phyloP scores from a whole-genome alignment of 75 land plant species.

The Adiantum capillusveneris region DNA sequence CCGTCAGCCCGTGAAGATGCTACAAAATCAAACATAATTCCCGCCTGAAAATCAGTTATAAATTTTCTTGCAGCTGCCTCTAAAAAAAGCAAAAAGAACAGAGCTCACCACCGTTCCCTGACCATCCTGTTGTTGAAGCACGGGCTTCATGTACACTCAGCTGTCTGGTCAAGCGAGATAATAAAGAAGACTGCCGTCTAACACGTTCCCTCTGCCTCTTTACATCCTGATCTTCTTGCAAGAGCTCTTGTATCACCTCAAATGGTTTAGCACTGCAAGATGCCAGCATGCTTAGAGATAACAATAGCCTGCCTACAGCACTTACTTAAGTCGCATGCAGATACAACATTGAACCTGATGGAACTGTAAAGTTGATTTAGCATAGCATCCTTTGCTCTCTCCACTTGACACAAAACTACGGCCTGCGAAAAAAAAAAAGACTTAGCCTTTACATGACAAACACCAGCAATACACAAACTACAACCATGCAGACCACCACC shows the following conservation, averaged over 20 bases:
- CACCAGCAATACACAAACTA: not conserved
- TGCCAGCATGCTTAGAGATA: no score
- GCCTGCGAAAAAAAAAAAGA: slow-evolving; percentile 64
- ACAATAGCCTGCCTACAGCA: no score
- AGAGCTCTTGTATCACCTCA: slow-evolving; percentile 67
- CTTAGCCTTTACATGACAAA: no score
- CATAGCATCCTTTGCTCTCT: slow-evolving; percentile 97
- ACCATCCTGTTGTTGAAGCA: slow-evolving; percentile 50
- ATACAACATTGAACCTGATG: slow-evolving; percentile 64
- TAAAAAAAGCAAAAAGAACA: not conserved
- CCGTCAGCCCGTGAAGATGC: slow-evolving; percentile 44
- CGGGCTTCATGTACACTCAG: slow-evolving; percentile 81
- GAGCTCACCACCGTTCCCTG: slow-evolving; percentile 38
- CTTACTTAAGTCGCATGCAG: no score
- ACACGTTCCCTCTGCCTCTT: slow-evolving; percentile 64
- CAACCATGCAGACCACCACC: slow-evolving; percentile 24
- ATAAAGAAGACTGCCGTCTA: slow-evolving; percentile 63
- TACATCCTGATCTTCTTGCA: slow-evolving; percentile 83
- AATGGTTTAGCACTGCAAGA: slow-evolving; percentile 56
- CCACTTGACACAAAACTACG: slow-evolving; percentile 97
- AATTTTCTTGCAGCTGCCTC: no score
- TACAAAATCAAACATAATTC: slow-evolving; percentile 13
- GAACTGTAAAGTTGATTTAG: slow-evolving; percentile 92
- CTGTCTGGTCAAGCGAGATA: slow-evolving; percentile 70
- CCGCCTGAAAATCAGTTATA: no score